phyloP scores from a whole-genome alignment of 805 yeast species.

The Myxozyma kluyveri region DNA sequence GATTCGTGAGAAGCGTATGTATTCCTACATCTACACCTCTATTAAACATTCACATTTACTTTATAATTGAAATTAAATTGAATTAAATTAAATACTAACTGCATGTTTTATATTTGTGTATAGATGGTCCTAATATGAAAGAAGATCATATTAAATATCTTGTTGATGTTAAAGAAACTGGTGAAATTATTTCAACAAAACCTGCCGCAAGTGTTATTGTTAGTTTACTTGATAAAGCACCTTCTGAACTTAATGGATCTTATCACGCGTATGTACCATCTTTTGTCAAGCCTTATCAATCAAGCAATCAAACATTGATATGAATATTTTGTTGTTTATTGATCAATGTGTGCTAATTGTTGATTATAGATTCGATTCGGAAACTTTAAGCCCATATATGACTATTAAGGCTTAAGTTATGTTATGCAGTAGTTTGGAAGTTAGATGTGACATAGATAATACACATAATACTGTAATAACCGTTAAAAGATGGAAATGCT shows the following conservation, averaged over 20 bases:
- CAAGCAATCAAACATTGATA: no score
- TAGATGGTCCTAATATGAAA: slow-evolving; percentile 25
- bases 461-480: no score
- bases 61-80: neutral
- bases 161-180: slow-evolving; percentile 42
- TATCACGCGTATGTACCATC: slow-evolving; percentile 55
- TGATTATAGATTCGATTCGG: slow-evolving; percentile 16
- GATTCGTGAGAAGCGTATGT: slow-evolving; percentile 58
- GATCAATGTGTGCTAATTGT: neutral
- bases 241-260: slow-evolving; percentile 58
- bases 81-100: neutral
- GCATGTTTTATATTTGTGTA: neutral
- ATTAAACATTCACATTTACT: neutral
- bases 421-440: no score
- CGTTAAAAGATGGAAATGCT: no score
- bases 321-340: neutral
- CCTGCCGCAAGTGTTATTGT: slow-evolving; percentile 72
- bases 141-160: slow-evolving; percentile 21
- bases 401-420: slow-evolving; percentile 11
- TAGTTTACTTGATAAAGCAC: slow-evolving; percentile 60
- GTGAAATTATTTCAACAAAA: slow-evolving; percentile 60
- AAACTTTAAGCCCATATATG: slow-evolving; percentile 14
- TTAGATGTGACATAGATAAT: no score
- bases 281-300: neutral
- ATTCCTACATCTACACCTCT: neutral